phyloP scores from a whole-genome alignment of 2,329 filamentous ascomycete species.

The Neofusicoccum parvum region DNA sequence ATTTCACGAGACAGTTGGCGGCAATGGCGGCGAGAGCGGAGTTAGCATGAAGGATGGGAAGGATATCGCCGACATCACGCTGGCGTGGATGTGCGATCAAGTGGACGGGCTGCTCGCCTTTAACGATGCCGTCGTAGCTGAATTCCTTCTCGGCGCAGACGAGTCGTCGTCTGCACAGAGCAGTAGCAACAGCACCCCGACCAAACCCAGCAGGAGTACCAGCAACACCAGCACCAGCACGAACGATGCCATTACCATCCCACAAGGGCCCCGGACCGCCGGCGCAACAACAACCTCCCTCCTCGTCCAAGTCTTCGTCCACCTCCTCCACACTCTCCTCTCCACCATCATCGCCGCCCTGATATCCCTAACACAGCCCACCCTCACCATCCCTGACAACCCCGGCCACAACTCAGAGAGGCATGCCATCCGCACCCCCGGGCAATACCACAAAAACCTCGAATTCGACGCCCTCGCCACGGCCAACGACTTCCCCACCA shows the following conservation, averaged over 20 bases:
- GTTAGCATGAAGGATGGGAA: constrained; percentile 4
- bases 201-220: not conserved
- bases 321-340: not conserved
- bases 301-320: not conserved
- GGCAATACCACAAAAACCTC: constrained; percentile 12
- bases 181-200: not conserved
- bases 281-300: not conserved
- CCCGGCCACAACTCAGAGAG: too few relatives aligned
- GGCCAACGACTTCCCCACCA: constrained; percentile 4
- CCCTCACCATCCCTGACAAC: too few relatives aligned
- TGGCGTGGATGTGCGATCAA: constrained; percentile 45
- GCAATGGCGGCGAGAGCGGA: constrained; percentile 39
- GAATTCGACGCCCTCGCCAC: not conserved
- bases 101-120: constrained; percentile 18
- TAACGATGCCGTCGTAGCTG: not conserved
- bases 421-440: not conserved
- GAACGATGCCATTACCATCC: too few relatives aligned
- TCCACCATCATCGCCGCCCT: not conserved
- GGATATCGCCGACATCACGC: constrained; percentile 40
- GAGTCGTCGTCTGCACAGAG: not conserved
- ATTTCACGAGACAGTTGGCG: constrained; percentile 56
- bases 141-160: not conserved
- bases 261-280: not conserved
- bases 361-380: not conserved
- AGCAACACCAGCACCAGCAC: too few relatives aligned